phyloP scores from a whole-genome alignment of 2,329 filamentous ascomycete species.

The Pyrenophora graminea region DNA sequence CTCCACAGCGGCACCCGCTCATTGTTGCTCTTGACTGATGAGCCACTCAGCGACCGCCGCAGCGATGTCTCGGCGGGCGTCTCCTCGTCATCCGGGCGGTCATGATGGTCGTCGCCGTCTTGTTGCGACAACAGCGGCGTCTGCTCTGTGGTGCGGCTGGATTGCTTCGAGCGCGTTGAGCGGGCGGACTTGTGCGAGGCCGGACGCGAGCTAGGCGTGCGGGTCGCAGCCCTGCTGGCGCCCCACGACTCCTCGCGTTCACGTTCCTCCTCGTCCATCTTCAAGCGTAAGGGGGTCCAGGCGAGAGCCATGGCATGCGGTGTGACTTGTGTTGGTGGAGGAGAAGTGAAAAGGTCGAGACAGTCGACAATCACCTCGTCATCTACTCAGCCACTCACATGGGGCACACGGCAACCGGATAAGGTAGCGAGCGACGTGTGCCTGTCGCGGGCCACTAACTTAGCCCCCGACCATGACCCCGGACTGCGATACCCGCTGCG shows the following conservation, averaged over 20 bases:
- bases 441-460: conserved; percentile 13
- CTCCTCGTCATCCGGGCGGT: conserved; percentile 21
- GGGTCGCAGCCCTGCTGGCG: conserved; percentile 35
- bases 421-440: conserved; percentile 9
- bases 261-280: conserved; percentile 13
- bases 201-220: conserved; percentile 44
- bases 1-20: conserved; percentile 40
- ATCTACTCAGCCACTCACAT: conserved; percentile 20
- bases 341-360: background rate
- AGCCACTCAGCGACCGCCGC: conserved; percentile 40
- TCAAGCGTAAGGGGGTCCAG: conserved; percentile 14
- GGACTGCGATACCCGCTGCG: conserved; percentile 6
- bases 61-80: conserved; percentile 45
- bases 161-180: conserved; percentile 40
- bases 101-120: conserved; percentile 29
- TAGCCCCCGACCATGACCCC: conserved; percentile 5
- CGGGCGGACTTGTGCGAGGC: conserved; percentile 43
- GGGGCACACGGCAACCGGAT: conserved; percentile 1
- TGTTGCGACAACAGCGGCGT: conserved; percentile 47
- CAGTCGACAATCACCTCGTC: conserved; percentile 17
- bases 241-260: conserved; percentile 43
- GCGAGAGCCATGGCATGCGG: conserved; percentile 11
- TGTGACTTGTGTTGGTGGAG: conserved; percentile 1
- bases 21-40: conserved; percentile 20
- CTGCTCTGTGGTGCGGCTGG: conserved; percentile 43